These are phyloP conservation scores for Tetraselmis chui DNA, from an alignment of 139 green algal species.

Conservation along the genomic window DNA sequence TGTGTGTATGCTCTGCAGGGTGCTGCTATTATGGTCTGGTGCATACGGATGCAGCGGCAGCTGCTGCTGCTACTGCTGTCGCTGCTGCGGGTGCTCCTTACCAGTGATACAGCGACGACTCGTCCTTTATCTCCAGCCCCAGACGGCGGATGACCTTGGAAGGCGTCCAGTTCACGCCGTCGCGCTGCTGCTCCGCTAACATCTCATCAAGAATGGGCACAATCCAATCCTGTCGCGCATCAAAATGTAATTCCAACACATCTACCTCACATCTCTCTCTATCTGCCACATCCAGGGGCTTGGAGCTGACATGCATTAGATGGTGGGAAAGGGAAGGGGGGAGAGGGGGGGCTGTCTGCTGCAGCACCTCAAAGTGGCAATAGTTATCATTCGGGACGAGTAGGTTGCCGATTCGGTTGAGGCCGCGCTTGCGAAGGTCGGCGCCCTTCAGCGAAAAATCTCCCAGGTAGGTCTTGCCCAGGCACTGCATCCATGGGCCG, in stretches of 20 bases:
- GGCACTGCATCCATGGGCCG: conserved; percentile 66
- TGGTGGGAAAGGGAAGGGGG: background rate
- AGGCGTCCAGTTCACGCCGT: conserved; percentile 86
- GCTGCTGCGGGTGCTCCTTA: conserved; percentile 12
- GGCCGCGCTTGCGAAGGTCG: conserved; percentile 71
- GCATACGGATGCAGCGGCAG: too few species aligned
- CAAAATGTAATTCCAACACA: too few species aligned
- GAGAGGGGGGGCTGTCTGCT: background rate
- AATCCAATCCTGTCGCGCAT: conserved; percentile 78
- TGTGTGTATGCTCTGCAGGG: too few species aligned
- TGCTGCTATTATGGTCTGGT: too few species aligned
- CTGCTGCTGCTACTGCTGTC: background rate
- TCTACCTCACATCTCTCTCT: too few species aligned
- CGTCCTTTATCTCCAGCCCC: conserved; percentile 84
- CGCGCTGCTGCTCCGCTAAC: conserved; percentile 78
- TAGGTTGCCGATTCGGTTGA: conserved; percentile 99
- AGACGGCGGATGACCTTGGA: conserved; percentile 74
- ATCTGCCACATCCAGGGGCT: too few species aligned
- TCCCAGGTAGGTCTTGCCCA: conserved; percentile 86
- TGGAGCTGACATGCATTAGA: too few species aligned
- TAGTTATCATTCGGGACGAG: conserved; percentile 99
- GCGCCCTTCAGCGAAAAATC: conserved; percentile 84
- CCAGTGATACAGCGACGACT: conserved; percentile 90
- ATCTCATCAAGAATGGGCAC: conserved; percentile 93
- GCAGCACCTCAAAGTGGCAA: conserved; percentile 91